These are phyloP conservation scores for Chytriomyces hyalinus DNA, from an alignment of 192 early-diverging fungal species.

Conservation along the genomic window DNA sequence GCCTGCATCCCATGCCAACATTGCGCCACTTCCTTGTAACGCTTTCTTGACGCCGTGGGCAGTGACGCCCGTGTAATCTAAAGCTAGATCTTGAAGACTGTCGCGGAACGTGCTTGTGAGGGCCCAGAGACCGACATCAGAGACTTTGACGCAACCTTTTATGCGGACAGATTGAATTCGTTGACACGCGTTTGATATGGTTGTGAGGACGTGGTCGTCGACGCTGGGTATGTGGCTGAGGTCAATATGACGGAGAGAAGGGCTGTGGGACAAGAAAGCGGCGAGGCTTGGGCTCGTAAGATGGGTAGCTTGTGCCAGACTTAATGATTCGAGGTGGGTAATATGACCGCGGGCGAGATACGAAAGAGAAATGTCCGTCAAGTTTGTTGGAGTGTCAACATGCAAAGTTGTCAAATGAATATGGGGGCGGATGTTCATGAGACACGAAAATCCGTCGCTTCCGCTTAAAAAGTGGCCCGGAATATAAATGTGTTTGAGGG, in stretches of 20 bases:
- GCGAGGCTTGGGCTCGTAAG: constrained; percentile 12
- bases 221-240: constrained; percentile 19
- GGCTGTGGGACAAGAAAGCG: constrained; percentile 11
- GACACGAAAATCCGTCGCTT: background rate
- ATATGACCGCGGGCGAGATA: constrained; percentile 18
- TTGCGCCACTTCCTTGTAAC: background rate
- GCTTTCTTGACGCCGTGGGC: constrained; percentile 10
- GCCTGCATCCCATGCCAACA: background rate
- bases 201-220: constrained; percentile 10
- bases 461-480: constrained; percentile 25
- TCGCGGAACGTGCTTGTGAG: background rate
- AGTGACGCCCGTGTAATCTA: constrained; percentile 21
- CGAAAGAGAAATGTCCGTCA: constrained; percentile 16
- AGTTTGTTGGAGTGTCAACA: constrained; percentile 12
- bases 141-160: constrained; percentile 3
- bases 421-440: constrained; percentile 7
- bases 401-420: background rate
- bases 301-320: background rate
- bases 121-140: background rate
- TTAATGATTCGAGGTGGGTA: background rate
- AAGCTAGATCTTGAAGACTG: background rate
- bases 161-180: background rate
- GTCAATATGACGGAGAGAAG: background rate
- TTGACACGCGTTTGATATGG: background rate
- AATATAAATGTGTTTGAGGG: constrained; percentile 24